Conservation (phyloP, 2,329 filamentous ascomycete species). For the Simplicillium sp. region DNA sequence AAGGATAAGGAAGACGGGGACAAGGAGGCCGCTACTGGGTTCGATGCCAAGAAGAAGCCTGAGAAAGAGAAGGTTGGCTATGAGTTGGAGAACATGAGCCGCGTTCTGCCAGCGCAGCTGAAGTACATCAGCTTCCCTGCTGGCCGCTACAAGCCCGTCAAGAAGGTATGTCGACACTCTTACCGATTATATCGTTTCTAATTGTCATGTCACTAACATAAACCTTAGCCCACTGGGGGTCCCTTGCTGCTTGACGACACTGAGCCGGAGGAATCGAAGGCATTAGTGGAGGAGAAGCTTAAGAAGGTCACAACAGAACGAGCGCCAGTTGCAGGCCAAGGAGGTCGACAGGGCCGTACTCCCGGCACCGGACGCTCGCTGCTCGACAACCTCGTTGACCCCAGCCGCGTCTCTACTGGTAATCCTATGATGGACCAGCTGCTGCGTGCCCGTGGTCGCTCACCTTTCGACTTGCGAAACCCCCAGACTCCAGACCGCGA, state of each 20-base stretch:
- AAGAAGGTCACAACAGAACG: constrained; percentile 66
- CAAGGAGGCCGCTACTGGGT: constrained; percentile 43
- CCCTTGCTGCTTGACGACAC: constrained; percentile 87
- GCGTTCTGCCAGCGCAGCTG: constrained; percentile 83
- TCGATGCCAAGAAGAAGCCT: constrained; percentile 71
- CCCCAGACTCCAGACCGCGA: constrained; percentile 17
- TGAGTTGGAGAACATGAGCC: constrained; percentile 93
- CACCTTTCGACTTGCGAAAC: constrained; percentile 19
- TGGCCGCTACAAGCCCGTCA: constrained; percentile 85
- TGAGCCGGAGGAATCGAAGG: constrained; percentile 66
- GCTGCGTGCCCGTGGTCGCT: constrained; percentile 27
- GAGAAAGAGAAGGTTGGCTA: constrained; percentile 97
- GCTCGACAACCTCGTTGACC: constrained; percentile 25
- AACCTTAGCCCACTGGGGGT: constrained; percentile 72
- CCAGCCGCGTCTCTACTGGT: constrained; percentile 18
- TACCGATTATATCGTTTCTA: background rate
- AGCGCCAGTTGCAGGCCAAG: constrained; percentile 44
- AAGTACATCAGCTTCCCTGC: constrained; percentile 92
- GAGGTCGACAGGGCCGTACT: constrained; percentile 21
- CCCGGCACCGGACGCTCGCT: constrained; percentile 21
- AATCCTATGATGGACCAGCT: constrained; percentile 31
- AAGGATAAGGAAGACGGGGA: constrained; percentile 57
- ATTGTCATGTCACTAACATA: constrained; percentile 12
- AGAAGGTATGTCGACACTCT: constrained; percentile 50
- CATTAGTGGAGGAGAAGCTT: constrained; percentile 81